Percentiles rank a stretch among this genome's conserved stretches.
phyloP scores from a whole-genome alignment of 441 rosid species.

The Macaranga tanarius region DNA sequence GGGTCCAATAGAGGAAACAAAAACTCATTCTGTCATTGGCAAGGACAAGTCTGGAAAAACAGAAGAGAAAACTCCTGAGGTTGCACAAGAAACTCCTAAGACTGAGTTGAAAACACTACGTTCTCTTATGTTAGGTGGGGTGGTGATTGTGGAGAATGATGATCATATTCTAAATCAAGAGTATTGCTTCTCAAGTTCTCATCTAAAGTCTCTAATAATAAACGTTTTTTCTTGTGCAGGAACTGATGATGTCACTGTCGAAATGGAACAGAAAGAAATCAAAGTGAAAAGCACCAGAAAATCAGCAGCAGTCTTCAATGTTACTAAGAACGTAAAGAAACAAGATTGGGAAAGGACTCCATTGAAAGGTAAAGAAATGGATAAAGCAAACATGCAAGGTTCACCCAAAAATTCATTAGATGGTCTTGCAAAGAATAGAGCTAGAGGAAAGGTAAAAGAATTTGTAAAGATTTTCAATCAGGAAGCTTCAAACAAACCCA shows the following conservation, averaged over 20 bases:
- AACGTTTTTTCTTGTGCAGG: slow-evolving; percentile 39
- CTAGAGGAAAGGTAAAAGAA: slow-evolving; percentile 70
- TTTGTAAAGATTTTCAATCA: slow-evolving; percentile 73
- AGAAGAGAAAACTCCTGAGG: slow-evolving; percentile 22
- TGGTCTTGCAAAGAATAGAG: slow-evolving; percentile 38
- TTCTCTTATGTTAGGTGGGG: slow-evolving; percentile 33
- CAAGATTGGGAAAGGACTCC: slow-evolving; percentile 30
- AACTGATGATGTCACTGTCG: slow-evolving; percentile 27
- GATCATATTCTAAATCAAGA: slow-evolving; percentile 12
- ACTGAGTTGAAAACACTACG: slow-evolving; percentile 37
- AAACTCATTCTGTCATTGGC: slow-evolving; percentile 24
- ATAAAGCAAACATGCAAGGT: slow-evolving; percentile 33
- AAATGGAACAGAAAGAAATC: slow-evolving; percentile 38
- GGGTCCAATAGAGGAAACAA: slow-evolving; percentile 27
- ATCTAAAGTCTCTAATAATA: neutral
- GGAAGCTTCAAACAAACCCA: slow-evolving; percentile 45
- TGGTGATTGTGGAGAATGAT: slow-evolving; percentile 34
- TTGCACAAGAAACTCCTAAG: slow-evolving; percentile 27
- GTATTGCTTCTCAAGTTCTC: neutral
- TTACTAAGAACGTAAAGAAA: slow-evolving; percentile 42
- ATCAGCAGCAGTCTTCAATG: slow-evolving; percentile 29
- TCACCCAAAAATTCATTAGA: slow-evolving; percentile 34
- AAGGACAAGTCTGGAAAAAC: slow-evolving; percentile 21
- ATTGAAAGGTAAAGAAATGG: slow-evolving; percentile 29
- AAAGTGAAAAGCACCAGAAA: slow-evolving; percentile 35